A percentile compares a stretch with the other conserved stretches of the same genome.
phyloP scores from a whole-genome alignment of 1,284 basidiomycete genomes.

The Austroboletus niveus region DNA sequence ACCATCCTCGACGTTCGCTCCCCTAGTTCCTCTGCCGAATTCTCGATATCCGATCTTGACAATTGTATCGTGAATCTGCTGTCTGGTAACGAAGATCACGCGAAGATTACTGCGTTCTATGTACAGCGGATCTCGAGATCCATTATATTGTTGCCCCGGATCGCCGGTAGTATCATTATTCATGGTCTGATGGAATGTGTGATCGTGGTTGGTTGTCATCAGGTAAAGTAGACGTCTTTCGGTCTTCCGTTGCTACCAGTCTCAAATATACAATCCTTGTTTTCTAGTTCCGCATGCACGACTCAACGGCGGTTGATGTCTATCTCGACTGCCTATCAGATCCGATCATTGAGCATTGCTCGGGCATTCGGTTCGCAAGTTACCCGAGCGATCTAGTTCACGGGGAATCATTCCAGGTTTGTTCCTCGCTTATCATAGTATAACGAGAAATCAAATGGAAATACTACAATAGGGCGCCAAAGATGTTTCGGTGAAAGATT shows the following conservation, averaged over 20 bases:
- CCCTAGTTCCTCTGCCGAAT: conserved; percentile 35
- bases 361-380: conserved; percentile 51
- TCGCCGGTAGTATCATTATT: conserved; percentile 69
- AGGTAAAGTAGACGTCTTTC: conserved; percentile 45
- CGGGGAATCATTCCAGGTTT: conserved; percentile 14
- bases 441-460: not conserved
- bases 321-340: conserved; percentile 64
- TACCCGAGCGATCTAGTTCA: conserved; percentile 47
- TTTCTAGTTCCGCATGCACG: conserved; percentile 77
- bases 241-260: not conserved
- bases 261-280: not conserved
- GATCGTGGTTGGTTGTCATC: conserved; percentile 71
- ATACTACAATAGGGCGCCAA: conserved; percentile 9
- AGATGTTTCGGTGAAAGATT: conserved; percentile 63
- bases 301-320: conserved; percentile 56
- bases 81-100: conserved; percentile 15
- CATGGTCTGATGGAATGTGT: conserved; percentile 59
- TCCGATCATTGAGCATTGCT: conserved; percentile 76
- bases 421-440: conserved; percentile 5
- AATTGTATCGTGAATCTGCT: conserved; percentile 69
- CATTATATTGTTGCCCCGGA: conserved; percentile 60
- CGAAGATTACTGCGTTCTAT: conserved; percentile 51
- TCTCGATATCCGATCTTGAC: conserved; percentile 58
- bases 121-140: conserved; percentile 49
- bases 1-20: conserved; percentile 34